A percentile compares a stretch with the other conserved stretches of the same genome.
These are phyloP conservation scores for Venturia pyrina DNA, from an alignment of 2,329 filamentous ascomycete species.

Conservation along the genomic window DNA sequence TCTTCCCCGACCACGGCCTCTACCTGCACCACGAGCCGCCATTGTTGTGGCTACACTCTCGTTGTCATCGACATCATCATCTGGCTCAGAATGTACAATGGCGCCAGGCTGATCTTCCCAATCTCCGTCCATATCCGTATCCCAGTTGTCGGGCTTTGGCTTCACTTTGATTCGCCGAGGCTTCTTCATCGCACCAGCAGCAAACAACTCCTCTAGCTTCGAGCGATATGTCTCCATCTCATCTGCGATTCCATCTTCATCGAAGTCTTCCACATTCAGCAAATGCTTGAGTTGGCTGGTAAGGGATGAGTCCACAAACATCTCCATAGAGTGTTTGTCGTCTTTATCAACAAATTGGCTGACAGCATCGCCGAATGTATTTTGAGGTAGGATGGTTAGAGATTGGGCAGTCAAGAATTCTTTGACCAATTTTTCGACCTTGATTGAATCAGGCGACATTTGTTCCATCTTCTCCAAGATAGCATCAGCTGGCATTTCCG, in stretches of 20 bases:
- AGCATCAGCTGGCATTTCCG: conserved; percentile 53
- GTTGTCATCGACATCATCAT: conserved; percentile 34
- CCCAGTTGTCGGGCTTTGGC: conserved; percentile 71
- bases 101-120: conserved; percentile 76
- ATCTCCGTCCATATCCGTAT: conserved; percentile 76
- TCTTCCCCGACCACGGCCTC: conserved; percentile 26
- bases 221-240: conserved; percentile 65
- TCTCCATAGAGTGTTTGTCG: conserved; percentile 76
- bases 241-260: conserved; percentile 59
- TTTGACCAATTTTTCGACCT: conserved; percentile 78
- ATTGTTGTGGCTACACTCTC: conserved; percentile 14
- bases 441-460: conserved; percentile 52
- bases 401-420: conserved; percentile 83
- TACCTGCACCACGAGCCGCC: conserved; percentile 36
- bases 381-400: conserved; percentile 85
- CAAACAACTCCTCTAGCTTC: conserved; percentile 61
- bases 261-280: conserved; percentile 46
- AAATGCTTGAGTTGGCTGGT: conserved; percentile 29
- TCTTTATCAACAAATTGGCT: conserved; percentile 90
- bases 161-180: conserved; percentile 47
- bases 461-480: conserved; percentile 51
- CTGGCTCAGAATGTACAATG: conserved; percentile 40
- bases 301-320: conserved; percentile 36
- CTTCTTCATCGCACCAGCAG: conserved; percentile 16
- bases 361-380: conserved; percentile 86